Conservation (phyloP, 1,284 basidiomycete species). For the Phellinidium pouzarii region DNA sequence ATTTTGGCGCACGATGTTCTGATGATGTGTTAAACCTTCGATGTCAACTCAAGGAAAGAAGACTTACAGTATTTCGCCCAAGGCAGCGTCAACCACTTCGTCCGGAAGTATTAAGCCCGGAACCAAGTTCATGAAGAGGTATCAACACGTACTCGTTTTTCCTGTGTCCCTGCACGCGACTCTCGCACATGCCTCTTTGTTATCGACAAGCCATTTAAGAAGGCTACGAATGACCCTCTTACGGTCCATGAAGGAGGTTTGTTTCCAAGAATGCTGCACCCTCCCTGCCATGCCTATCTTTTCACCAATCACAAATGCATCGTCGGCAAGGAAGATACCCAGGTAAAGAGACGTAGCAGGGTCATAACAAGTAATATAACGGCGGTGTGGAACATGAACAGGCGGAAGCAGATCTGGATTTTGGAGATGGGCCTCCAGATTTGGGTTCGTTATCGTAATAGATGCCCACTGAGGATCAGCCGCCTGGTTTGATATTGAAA, state of each 20-base stretch:
- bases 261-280: constrained; percentile 68
- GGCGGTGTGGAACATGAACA: constrained; percentile 40
- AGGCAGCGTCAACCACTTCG: constrained; percentile 79
- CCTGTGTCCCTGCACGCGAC: constrained; percentile 95
- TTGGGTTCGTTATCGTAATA: constrained; percentile 47
- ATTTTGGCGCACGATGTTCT: constrained; percentile 78
- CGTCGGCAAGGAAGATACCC: constrained; percentile 62
- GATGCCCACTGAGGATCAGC: constrained; percentile 57
- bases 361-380: constrained; percentile 86
- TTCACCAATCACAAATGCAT: constrained; percentile 53
- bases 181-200: constrained; percentile 78
- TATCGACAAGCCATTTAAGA: constrained; percentile 85
- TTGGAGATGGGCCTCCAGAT: constrained; percentile 55
- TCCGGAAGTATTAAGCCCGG: neutral
- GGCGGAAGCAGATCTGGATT: constrained; percentile 49
- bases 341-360: constrained; percentile 83
- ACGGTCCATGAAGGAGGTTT: constrained; percentile 71
- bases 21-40: constrained; percentile 31
- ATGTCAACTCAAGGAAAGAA: neutral
- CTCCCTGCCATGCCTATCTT: constrained; percentile 64
- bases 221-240: constrained; percentile 78
- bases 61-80: constrained; percentile 71
- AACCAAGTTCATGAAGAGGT: constrained; percentile 2
- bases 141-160: constrained; percentile 73
- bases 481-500: constrained; percentile 25